Base-by-base conservation (phyloP, 2,329 filamentous ascomycete species). In the Dothiorella sarmentorum region DNA sequence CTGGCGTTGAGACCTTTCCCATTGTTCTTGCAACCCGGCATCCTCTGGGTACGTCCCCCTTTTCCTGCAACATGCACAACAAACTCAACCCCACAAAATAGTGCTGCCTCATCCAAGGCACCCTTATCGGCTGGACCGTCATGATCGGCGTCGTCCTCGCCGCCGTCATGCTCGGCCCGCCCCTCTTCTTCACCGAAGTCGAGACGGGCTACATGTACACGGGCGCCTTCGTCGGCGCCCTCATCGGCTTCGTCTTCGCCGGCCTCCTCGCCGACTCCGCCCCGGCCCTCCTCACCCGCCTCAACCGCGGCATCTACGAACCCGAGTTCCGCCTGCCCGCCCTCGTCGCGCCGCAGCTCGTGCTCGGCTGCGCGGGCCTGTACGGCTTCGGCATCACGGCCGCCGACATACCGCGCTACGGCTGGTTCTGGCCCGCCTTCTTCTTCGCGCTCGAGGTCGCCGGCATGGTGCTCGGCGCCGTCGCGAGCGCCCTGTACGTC, bases 71-170 rank as follows among this genome's bases (percentile, higher is more conserved):
- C 11, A n/a, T 17, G n/a, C 37, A 2, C 18, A n/a, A 11, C n/a
- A 22, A 40, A 15, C 47, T 38, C 2, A 37, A 20, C 7, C 3
- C 18, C 20, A 4, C 20, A n/a, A 51, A 3, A 42, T 58, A 67
- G 68, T 81, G 82, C 15, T 85, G 82, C 66, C 78, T 97, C 3
- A 90, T 92, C 51, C 92, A 96, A 79, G 92, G 92, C 15, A 85
- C 89, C 4, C 84, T 96, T 68, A 96, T 97, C 67, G 93, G 92
- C 63, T 97, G 93, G 92, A 96, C 92, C 1, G 90, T 97, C 15
- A 90, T 97, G 68, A 93, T 96, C 63, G 89, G 90, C 59, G 87
- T 94, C 61, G 85, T 94, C 64, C 77, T 95, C 44, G 88, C 87
- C n/a, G 84, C 87, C 60, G 86, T 95, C 64, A 93, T 94, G 76